Conservation (phyloP, 345 rosid species). For the Gossypium sturtianum region DNA sequence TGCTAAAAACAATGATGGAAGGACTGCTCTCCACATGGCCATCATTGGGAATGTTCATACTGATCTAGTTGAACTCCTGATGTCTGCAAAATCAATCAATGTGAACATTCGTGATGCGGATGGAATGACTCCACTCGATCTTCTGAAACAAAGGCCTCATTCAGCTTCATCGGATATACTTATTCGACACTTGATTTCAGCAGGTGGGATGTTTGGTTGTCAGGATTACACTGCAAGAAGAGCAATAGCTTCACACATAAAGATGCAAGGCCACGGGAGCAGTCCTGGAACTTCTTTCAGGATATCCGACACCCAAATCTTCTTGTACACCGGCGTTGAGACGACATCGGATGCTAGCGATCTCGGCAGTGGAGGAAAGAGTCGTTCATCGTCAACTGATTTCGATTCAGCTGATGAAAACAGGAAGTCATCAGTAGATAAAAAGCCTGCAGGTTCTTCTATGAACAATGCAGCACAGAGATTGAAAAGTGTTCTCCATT, state of each 20-base stretch:
- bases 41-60: conserved; percentile 57
- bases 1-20: conserved; percentile 52
- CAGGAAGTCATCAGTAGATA: conserved; percentile 28
- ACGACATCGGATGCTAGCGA: conserved; percentile 35
- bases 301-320: conserved; percentile 64
- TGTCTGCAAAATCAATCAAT: conserved; percentile 54
- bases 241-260: conserved; percentile 59
- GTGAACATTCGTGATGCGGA: conserved; percentile 55
- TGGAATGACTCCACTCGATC: conserved; percentile 83
- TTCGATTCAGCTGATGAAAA: conserved; percentile 37
- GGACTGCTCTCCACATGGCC: conserved; percentile 83
- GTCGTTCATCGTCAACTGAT: conserved; percentile 44
- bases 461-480: conserved; percentile 50
- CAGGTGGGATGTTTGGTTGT: conserved; percentile 60
- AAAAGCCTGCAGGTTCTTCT: conserved; percentile 33
- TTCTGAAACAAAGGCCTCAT: conserved; percentile 55
- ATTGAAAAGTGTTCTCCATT: conserved; percentile 52
- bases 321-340: conserved; percentile 52
- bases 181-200: conserved; percentile 62
- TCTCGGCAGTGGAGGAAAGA: conserved; percentile 33
- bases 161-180: conserved; percentile 64
- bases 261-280: conserved; percentile 56
- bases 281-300: conserved; percentile 83
- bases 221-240: conserved; percentile 49
- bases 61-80: conserved; percentile 61